These are phyloP conservation scores for Colletotrichum sp. DNA, from an alignment of 2,329 filamentous ascomycete species.

Conservation along the genomic window DNA sequence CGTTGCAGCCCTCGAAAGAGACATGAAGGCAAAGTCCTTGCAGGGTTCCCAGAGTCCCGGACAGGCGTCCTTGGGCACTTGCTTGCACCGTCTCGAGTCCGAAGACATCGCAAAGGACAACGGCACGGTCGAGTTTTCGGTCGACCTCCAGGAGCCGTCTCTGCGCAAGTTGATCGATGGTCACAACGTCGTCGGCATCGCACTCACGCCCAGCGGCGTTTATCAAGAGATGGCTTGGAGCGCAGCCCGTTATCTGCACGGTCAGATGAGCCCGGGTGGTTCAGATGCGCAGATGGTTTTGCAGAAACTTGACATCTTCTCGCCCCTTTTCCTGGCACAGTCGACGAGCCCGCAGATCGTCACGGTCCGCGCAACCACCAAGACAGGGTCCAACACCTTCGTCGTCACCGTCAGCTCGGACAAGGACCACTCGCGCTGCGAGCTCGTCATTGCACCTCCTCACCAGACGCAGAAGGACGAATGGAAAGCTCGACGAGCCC, in stretches of 20 bases:
- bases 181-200: neutral
- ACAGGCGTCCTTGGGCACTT: neutral
- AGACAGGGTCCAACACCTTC: neutral
- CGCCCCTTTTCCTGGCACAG: neutral
- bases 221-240: neutral
- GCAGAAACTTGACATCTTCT: neutral
- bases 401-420: neutral
- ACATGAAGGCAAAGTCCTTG: neutral
- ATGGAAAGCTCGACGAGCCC: neutral
- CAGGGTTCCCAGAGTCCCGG: neutral
- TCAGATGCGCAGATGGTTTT: neutral
- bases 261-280: neutral
- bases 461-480: neutral
- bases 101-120: neutral
- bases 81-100: neutral
- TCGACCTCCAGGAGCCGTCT: neutral
- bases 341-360: neutral
- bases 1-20: neutral
- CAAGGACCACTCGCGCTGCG: neutral
- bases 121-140: neutral
- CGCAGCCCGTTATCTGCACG: neutral
- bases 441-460: neutral
- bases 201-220: neutral
- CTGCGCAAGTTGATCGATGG: neutral
- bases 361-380: neutral